Evolutionary conservation across 345 rosid species (phyloP).

Genomic region (Turritis glabra): DNA sequence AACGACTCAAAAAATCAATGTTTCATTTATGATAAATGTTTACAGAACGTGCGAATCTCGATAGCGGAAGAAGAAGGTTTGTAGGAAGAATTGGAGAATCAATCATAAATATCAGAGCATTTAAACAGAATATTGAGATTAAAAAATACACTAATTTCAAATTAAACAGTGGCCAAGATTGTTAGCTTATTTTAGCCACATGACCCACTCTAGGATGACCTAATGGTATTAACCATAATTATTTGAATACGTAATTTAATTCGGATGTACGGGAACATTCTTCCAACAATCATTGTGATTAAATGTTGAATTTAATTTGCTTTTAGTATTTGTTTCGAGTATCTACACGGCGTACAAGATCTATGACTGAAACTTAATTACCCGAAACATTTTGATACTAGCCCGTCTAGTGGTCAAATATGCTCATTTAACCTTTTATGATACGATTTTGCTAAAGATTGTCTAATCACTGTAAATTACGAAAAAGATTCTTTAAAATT

Average conservation of each 20-base stretch:
- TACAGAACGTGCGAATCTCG: neutral
- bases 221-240: neutral
- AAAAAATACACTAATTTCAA: neutral
- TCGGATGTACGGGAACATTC: neutral
- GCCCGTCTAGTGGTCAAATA: neutral
- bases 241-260: neutral
- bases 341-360: neutral
- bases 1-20: neutral
- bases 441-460: neutral
- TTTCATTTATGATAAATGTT: neutral
- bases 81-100: neutral
- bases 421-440: neutral
- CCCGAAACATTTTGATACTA: neutral
- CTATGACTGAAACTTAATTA: neutral
- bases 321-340: neutral
- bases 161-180: neutral
- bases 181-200: neutral
- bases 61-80: neutral
- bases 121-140: neutral
- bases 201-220: neutral
- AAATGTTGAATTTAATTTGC: neutral
- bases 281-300: neutral
- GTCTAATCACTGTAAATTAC: neutral
- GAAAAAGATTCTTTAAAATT: neutral
- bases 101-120: neutral